Base-by-base conservation (phyloP, 257 asterid genomes). In the Solanum phureja region DNA sequence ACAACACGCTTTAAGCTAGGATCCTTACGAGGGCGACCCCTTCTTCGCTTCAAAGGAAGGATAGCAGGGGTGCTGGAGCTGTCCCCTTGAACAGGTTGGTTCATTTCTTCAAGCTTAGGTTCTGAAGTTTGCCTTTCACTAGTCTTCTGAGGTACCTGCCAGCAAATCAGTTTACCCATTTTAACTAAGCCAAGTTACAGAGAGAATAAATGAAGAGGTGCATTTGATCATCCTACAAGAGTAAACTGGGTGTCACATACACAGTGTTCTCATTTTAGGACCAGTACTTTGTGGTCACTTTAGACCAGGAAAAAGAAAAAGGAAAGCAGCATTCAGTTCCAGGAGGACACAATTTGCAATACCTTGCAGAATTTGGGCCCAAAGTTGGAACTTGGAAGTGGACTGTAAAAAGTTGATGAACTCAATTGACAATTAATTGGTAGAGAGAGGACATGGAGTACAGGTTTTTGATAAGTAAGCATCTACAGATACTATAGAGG, bases 1-100 rank as follows among this genome's bases (percentile, higher is more conserved):
- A 84, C 89, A 31, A 88, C 33, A n/a, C 85, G 92, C 44, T 87
- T 89, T 37, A 86, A 87, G 69, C 88, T 89, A 42, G 66, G 91
- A 83, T 92, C 94, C 83, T 92, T 92, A n/a, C 92, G 87, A 2
- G 94, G 93, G 21, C 93, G 92, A 58, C 94, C 94, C 40, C 94
- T 81, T 85, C 83, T 87, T n/a, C 93, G 90, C 90, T 90, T 91
- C 77, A 27, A 85, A 13, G 92, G 91, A 60, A 87, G 88, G 24
- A 38, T 35, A 81, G 83, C 88, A 19, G 83, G 66, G 37, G 42
- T n/a, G 40, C 81, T 84, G 58, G 90, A 83, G 83, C 82, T 77
- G 82, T 86, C 89, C 69, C 90, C 87, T 86, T 92, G 93, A 68
- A 86, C 89, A n/a, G 88, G 89, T 86, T 88, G 91, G 86, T 81